Conservation (phyloP, 2,329 filamentous ascomycete genomes). For the Cadophora sp. region DNA sequence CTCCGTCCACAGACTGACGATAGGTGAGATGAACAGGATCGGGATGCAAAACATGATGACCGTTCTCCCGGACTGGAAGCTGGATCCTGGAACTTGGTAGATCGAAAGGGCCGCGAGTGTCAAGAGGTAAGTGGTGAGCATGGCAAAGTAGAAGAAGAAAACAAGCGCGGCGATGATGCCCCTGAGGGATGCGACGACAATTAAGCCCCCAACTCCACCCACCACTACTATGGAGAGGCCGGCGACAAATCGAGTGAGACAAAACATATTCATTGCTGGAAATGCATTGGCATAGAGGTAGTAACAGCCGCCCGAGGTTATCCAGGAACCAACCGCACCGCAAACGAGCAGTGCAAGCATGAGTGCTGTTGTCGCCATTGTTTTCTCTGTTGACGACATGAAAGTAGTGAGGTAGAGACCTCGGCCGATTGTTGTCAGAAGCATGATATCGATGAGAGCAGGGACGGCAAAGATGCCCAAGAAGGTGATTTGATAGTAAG, state of each 20-base stretch:
- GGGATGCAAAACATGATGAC: slow-evolving; percentile 62
- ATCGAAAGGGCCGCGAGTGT: slow-evolving; percentile 58
- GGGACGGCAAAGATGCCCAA: slow-evolving; percentile 67
- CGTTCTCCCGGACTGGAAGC: slow-evolving; percentile 53
- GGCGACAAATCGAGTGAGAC: slow-evolving; percentile 53
- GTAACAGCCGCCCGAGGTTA: slow-evolving; percentile 67
- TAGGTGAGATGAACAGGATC: slow-evolving; percentile 61
- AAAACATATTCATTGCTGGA: slow-evolving; percentile 50
- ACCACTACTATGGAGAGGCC: slow-evolving; percentile 51
- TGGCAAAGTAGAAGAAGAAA: slow-evolving; percentile 65
- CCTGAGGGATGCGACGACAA: slow-evolving; percentile 54
- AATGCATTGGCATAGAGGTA: slow-evolving; percentile 64
- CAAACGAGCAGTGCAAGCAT: slow-evolving; percentile 65
- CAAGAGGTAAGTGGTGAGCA: slow-evolving; percentile 64
- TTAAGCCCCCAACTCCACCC: slow-evolving; percentile 53
- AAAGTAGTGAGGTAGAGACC: slow-evolving; percentile 65
- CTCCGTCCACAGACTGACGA: slow-evolving; percentile 60
- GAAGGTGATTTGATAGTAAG: slow-evolving; percentile 59
- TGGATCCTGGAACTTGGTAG: slow-evolving; percentile 58
- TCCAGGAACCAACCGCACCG: slow-evolving; percentile 67
- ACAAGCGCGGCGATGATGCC: slow-evolving; percentile 56
- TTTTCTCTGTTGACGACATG: slow-evolving; percentile 58
- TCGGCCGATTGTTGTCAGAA: slow-evolving; percentile 64
- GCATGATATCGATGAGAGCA: slow-evolving; percentile 64
- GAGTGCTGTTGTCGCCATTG: slow-evolving; percentile 60